Conservation (phyloP, 768 basidiomycete species). For the Macrocybe gigantea region DNA sequence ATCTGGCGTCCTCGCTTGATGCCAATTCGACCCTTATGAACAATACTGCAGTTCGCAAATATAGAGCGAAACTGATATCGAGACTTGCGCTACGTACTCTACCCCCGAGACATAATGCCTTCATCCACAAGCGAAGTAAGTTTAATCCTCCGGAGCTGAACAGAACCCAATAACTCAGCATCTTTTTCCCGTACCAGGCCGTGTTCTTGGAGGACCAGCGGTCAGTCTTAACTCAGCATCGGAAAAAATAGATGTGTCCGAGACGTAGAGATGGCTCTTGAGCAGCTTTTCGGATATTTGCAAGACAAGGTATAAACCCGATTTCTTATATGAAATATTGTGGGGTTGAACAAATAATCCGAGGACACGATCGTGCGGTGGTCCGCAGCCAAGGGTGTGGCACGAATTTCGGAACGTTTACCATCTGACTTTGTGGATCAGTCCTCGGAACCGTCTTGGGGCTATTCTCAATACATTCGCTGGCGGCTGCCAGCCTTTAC, state of each 20-base stretch:
- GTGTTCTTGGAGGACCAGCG: slow-evolving; percentile 21
- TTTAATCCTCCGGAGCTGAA: too few relatives aligned
- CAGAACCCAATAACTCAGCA: background rate
- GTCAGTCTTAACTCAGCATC: slow-evolving; percentile 8
- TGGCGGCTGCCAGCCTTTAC: slow-evolving; percentile 56
- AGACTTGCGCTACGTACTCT: slow-evolving; percentile 60
- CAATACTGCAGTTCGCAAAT: slow-evolving; percentile 69
- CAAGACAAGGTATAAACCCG: slow-evolving; percentile 65
- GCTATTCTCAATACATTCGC: slow-evolving; percentile 72
- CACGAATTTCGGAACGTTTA: slow-evolving; percentile 77
- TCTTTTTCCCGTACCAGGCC: slow-evolving; percentile 17
- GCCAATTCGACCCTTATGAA: slow-evolving; percentile 30
- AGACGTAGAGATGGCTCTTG: slow-evolving; percentile 69
- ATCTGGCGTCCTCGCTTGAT: slow-evolving; percentile 38
- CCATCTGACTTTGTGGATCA: slow-evolving; percentile 71
- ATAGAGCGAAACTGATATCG: slow-evolving; percentile 59
- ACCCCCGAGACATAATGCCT: slow-evolving; percentile 33
- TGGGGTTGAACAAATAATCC: background rate
- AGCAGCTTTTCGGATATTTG: slow-evolving; percentile 64
- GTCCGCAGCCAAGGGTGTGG: slow-evolving; percentile 89
- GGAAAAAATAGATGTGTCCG: slow-evolving; percentile 62
- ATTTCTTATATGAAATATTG: slow-evolving; percentile 4
- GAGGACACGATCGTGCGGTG: slow-evolving; percentile 95
- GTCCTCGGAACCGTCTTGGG: slow-evolving; percentile 75
- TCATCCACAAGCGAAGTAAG: too few relatives aligned